Conservation (phyloP, 2,329 filamentous ascomycete genomes). For the Decorospora gaudefroyi region DNA sequence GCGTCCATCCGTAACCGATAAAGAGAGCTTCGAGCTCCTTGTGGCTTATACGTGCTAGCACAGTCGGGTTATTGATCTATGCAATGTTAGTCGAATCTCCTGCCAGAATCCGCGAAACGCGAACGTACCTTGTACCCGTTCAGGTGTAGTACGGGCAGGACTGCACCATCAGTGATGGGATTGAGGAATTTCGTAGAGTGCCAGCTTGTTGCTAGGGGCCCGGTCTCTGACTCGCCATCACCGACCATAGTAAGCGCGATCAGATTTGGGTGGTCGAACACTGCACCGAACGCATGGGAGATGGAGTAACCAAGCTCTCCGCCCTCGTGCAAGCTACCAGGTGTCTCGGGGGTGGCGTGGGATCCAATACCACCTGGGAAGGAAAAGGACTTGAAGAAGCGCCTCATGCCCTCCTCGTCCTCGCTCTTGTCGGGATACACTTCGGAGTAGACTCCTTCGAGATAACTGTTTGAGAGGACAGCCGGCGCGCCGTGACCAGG, state of each 20-base stretch:
- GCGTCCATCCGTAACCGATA: slow-evolving; percentile 75
- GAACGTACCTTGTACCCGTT: slow-evolving; percentile 77
- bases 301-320: slow-evolving; percentile 82
- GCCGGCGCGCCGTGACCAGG: slow-evolving; percentile 79
- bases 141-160: slow-evolving; percentile 75
- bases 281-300: slow-evolving; percentile 76
- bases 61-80: slow-evolving; percentile 52
- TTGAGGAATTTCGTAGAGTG: slow-evolving; percentile 84
- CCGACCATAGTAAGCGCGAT: slow-evolving; percentile 79
- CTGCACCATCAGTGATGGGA: slow-evolving; percentile 75
- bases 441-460: slow-evolving; percentile 77
- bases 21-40: slow-evolving; percentile 72
- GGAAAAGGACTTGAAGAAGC: slow-evolving; percentile 82
- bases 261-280: slow-evolving; percentile 74
- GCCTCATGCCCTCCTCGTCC: slow-evolving; percentile 69
- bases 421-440: slow-evolving; percentile 75
- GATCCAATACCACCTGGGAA: slow-evolving; percentile 79
- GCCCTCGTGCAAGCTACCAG: slow-evolving; percentile 76
- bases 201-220: slow-evolving; percentile 77
- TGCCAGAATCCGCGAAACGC: neutral
- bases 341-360: slow-evolving; percentile 78
- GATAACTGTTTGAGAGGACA: slow-evolving; percentile 74
- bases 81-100: slow-evolving; percentile 5
- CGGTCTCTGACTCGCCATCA: slow-evolving; percentile 81
- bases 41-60: slow-evolving; percentile 74